A percentile compares a stretch with the other conserved stretches of the same genome.
Conservation (phyloP, 257 asterid genomes). For the Nicotiana tomentosiformis region DNA sequence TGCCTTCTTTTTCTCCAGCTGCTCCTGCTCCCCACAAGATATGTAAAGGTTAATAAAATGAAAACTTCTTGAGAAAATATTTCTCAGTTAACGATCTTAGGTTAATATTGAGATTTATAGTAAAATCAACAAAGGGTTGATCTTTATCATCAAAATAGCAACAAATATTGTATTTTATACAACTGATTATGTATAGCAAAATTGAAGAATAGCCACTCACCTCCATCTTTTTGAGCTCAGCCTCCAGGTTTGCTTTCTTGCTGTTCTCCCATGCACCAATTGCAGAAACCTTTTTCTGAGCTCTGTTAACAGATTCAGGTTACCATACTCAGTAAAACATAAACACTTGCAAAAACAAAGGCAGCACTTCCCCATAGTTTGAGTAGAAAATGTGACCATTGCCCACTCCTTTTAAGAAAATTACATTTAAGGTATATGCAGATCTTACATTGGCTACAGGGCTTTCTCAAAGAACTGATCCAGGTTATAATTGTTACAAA, state of each 20-base stretch:
- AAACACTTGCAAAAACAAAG: neutral
- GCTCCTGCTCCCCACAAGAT: conserved; percentile 37
- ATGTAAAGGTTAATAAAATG: neutral
- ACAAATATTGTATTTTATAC: neutral
- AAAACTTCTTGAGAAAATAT: neutral
- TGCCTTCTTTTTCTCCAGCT: conserved; percentile 79
- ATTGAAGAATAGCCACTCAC: conserved; percentile 26
- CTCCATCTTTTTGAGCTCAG: conserved; percentile 85
- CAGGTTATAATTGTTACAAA: neutral
- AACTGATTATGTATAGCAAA: neutral
- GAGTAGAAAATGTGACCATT: neutral
- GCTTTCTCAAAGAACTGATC: neutral
- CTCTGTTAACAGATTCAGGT: conserved; percentile 37
- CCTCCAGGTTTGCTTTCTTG: conserved; percentile 80
- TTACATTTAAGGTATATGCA: neutral
- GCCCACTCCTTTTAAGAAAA: neutral
- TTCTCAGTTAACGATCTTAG: neutral
- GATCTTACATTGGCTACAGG: neutral
- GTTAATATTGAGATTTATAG: neutral
- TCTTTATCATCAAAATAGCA: neutral
- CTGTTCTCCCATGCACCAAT: conserved; percentile 87
- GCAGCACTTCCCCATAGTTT: neutral
- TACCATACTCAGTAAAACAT: neutral
- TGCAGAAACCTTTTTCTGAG: conserved; percentile 66
- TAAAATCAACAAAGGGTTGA: neutral